Conservation (phyloP, 345 rosid species). For the Geranium rotundifolium region DNA sequence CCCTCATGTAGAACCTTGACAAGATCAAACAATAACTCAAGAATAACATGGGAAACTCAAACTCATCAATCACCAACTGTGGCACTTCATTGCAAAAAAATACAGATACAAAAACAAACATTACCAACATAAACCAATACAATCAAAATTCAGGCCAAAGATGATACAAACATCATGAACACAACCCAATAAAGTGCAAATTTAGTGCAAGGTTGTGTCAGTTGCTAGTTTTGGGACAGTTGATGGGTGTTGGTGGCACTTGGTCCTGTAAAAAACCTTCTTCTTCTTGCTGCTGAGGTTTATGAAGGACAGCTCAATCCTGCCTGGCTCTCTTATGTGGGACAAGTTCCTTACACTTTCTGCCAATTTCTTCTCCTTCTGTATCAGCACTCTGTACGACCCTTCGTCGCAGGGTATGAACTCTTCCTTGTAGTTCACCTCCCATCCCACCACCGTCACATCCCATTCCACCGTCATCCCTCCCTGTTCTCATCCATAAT, state of each 20-base stretch:
- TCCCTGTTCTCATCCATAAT: constrained; percentile 9
- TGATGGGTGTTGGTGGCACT: constrained; percentile 29
- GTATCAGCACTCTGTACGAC: constrained; percentile 33
- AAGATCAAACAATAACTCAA: too few species aligned
- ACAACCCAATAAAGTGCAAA: too few species aligned
- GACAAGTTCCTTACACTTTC: constrained; percentile 35
- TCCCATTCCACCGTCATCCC: constrained; percentile 37
- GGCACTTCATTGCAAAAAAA: too few species aligned
- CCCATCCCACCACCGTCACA: constrained; percentile 24
- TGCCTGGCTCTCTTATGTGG: constrained; percentile 46
- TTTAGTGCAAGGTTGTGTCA: too few species aligned
- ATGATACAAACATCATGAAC: too few species aligned
- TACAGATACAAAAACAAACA: too few species aligned
- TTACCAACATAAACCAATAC: too few species aligned
- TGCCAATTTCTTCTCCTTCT: constrained; percentile 18
- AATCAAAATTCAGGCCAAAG: too few species aligned
- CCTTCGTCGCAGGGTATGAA: constrained; percentile 60
- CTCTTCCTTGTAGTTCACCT: constrained; percentile 29
- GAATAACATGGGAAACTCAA: too few species aligned
- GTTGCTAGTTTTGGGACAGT: too few species aligned
- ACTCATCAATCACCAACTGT: too few species aligned
- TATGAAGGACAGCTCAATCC: constrained; percentile 34
- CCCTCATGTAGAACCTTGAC: too few species aligned
- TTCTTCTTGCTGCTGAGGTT: constrained; percentile 30
- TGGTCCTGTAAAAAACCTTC: constrained; percentile 36